These are phyloP conservation scores for Telopea speciosissima DNA, from an alignment of 177 flowering plant genomes.

Conservation along the genomic window DNA sequence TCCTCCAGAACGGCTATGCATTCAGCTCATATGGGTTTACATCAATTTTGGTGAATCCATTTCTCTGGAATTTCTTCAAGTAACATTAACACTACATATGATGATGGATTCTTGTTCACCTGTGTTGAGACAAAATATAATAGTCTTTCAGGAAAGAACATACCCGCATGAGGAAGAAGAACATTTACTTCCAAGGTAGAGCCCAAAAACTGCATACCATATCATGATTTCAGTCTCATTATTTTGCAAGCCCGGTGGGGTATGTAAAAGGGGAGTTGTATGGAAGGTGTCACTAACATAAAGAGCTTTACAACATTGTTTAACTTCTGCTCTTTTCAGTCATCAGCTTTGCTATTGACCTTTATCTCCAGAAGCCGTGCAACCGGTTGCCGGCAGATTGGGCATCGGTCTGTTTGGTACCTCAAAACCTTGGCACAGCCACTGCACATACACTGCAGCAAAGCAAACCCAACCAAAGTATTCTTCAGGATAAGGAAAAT, in stretches of 20 bases:
- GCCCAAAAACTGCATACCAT: background rate
- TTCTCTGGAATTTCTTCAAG: too few species aligned
- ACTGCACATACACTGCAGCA: conserved; percentile 90
- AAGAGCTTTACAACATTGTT: background rate
- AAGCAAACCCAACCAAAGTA: conserved; percentile 7
- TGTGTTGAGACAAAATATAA: too few species aligned
- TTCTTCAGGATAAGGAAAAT: background rate
- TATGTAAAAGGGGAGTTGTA: background rate
- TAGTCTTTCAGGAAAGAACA: too few species aligned
- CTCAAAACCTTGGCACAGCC: conserved; percentile 78
- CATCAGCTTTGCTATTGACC: conserved; percentile 47
- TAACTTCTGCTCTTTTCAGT: conserved; percentile 12
- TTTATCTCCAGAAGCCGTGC: conserved; percentile 82
- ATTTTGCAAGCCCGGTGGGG: background rate
- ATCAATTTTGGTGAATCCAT: too few species aligned
- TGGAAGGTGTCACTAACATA: background rate
- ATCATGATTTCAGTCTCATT: background rate
- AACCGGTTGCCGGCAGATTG: conserved; percentile 86
- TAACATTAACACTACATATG: too few species aligned
- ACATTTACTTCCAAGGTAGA: background rate
- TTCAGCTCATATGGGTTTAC: too few species aligned
- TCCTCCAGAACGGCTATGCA: too few species aligned
- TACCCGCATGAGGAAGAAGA: too few species aligned
- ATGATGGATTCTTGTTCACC: too few species aligned
- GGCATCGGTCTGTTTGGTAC: conserved; percentile 78